These are phyloP conservation scores for Dalbergia oliveri DNA, from an alignment of 306 rosid species.

Conservation along the genomic window DNA sequence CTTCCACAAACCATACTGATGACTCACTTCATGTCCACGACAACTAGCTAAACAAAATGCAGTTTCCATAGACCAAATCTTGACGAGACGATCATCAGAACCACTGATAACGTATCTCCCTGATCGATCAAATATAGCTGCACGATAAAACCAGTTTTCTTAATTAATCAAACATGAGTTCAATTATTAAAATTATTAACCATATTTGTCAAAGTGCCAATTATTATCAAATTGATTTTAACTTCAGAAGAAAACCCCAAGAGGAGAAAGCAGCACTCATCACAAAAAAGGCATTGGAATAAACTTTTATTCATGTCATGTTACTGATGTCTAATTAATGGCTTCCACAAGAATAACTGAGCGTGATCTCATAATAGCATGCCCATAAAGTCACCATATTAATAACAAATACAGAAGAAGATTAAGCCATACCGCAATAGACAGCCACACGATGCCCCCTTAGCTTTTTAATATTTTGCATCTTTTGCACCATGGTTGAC, in stretches of 20 bases:
- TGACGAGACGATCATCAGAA: constrained; percentile 94
- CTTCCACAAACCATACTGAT: constrained; percentile 43
- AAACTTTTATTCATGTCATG: constrained; percentile 28
- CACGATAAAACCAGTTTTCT: constrained; percentile 51
- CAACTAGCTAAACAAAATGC: constrained; percentile 91
- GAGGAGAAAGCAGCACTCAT: constrained; percentile 35
- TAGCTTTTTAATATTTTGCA: constrained; percentile 82
- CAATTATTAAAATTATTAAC: constrained; percentile 23
- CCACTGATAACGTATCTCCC: constrained; percentile 95
- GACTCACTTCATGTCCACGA: constrained; percentile 93
- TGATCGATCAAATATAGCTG: constrained; percentile 91
- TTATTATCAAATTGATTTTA: constrained; percentile 31
- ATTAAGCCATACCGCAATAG: constrained; percentile 77
- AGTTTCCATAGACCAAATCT: constrained; percentile 97
- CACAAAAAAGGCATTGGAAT: constrained; percentile 13
- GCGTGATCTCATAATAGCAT: constrained; percentile 26
- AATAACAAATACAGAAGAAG: constrained; percentile 44
- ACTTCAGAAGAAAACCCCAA: constrained; percentile 31
- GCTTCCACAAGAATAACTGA: constrained; percentile 40
- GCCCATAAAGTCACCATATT: constrained; percentile 36
- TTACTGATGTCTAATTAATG: constrained; percentile 35
- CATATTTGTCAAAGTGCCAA: constrained; percentile 13
- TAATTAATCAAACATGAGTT: constrained; percentile 26
- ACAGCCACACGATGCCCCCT: constrained; percentile 95
- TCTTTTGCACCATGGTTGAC: constrained; percentile 87